Percentiles rank a stretch among this genome's conserved stretches.
Evolutionary conservation across 1,139 yeast genomes (phyloP).

Genomic region (Lodderomyces margitis): DNA sequence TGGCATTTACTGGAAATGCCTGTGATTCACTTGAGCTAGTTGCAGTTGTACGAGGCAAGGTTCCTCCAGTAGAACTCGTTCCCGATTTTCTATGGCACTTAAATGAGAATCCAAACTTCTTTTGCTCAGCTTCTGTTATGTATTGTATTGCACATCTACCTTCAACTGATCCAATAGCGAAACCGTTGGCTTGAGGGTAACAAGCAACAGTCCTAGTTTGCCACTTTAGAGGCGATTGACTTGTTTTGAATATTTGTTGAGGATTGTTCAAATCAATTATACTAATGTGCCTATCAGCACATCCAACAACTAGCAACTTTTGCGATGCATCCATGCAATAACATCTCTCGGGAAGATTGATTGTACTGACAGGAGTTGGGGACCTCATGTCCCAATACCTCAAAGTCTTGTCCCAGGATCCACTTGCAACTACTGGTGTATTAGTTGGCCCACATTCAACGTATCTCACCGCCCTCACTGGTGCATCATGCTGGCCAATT

Average conservation of each 20-base stretch:
- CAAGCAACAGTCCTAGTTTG: slow-evolving; percentile 85
- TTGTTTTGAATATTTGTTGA: slow-evolving; percentile 71
- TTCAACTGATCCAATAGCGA: slow-evolving; percentile 89
- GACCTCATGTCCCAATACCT: slow-evolving; percentile 93
- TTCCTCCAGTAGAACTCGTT: slow-evolving; percentile 30
- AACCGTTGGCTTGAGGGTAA: slow-evolving; percentile 88
- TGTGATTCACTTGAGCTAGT: slow-evolving; percentile 42
- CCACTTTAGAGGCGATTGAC: slow-evolving; percentile 82
- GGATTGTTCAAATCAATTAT: slow-evolving; percentile 83
- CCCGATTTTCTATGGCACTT: slow-evolving; percentile 81
- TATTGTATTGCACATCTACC: slow-evolving; percentile 98
- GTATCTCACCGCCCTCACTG: slow-evolving; percentile 72
- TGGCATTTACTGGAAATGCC: slow-evolving; percentile 75
- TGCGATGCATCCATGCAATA: slow-evolving; percentile 85
- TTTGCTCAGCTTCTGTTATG: slow-evolving; percentile 78
- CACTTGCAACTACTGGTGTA: slow-evolving; percentile 83
- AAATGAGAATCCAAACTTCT: slow-evolving; percentile 77
- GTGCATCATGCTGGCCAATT: slow-evolving; percentile 81
- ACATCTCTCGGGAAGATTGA: slow-evolving; percentile 85
- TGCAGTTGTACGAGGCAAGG: slow-evolving; percentile 27
- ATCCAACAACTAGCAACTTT: slow-evolving; percentile 82
- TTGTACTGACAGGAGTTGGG: slow-evolving; percentile 78
- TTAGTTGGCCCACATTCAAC: slow-evolving; percentile 82
- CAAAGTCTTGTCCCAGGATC: slow-evolving; percentile 96
- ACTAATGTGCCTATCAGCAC: slow-evolving; percentile 84